Percentiles rank a stretch among this genome's conserved stretches.
phyloP scores from a whole-genome alignment of 1,284 basidiomycete species.

The Ganoderma meredithae region DNA sequence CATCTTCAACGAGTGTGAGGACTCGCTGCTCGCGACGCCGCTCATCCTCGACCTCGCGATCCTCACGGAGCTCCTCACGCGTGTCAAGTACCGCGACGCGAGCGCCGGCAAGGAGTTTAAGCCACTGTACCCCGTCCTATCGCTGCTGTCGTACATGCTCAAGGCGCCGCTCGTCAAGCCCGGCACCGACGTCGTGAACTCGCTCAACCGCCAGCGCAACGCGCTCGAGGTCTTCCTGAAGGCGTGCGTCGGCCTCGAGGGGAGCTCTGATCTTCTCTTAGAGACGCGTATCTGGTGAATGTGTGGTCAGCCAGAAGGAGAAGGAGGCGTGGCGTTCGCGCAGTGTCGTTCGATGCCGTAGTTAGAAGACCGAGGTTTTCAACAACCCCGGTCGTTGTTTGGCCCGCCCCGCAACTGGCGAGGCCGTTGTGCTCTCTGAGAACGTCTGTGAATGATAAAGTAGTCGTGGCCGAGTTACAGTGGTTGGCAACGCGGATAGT shows the following conservation, averaged over 20 bases:
- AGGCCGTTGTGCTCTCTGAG: neutral
- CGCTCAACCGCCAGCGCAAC: constrained; percentile 92
- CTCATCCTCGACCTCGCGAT: constrained; percentile 95
- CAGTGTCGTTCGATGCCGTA: neutral
- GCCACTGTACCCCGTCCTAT: constrained; percentile 88
- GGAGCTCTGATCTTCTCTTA: constrained; percentile 82
- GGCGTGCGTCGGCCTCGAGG: constrained; percentile 91
- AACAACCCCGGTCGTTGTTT: neutral
- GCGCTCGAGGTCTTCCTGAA: constrained; percentile 94
- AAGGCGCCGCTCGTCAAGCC: constrained; percentile 99
- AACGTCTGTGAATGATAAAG: constrained; percentile 1
- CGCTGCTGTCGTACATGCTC: constrained; percentile 94
- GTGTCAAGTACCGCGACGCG: constrained; percentile 84
- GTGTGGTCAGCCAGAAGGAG: constrained; percentile 20
- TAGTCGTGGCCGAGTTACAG: neutral
- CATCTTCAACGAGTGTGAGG: constrained; percentile 98
- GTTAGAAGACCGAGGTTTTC: constrained; percentile 4
- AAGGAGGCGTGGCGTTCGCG: constrained; percentile 4
- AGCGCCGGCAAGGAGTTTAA: constrained; percentile 65
- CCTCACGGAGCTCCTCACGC: constrained; percentile 94
- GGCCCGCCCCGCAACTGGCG: constrained; percentile 8
- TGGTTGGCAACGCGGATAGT: no score
- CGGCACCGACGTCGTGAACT: constrained; percentile 95
- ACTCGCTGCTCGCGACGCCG: constrained; percentile 95
- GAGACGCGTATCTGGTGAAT: constrained; percentile 87